A percentile compares a stretch with the other conserved stretches of the same genome.
Conservation (phyloP, 1,284 basidiomycete species). For the Testicularia cyperi region DNA sequence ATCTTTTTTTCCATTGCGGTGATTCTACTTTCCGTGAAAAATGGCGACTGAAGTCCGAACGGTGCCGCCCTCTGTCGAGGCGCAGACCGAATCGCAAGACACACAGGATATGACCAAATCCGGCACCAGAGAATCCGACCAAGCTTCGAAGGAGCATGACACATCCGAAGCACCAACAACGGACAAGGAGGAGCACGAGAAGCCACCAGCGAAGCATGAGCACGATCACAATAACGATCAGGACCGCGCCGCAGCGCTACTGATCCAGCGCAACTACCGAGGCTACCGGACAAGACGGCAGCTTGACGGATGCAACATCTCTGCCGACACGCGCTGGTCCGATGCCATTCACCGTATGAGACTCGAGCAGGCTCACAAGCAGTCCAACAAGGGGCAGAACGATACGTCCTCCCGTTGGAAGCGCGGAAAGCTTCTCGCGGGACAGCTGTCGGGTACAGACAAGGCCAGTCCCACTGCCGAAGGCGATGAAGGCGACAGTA, state of each 20-base stretch:
- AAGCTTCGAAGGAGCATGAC: background rate
- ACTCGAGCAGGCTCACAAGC: slow-evolving; percentile 38
- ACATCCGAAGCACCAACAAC: too few relatives aligned
- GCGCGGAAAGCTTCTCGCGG: slow-evolving; percentile 42
- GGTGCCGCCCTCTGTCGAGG: slow-evolving; percentile 19
- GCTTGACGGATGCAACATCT: slow-evolving; percentile 43
- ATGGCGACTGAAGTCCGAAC: slow-evolving; percentile 16
- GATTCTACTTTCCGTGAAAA: too few relatives aligned
- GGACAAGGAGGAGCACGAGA: slow-evolving; percentile 1
- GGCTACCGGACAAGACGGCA: slow-evolving; percentile 40
- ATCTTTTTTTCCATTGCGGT: too few relatives aligned
- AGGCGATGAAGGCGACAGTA: slow-evolving; percentile 7
- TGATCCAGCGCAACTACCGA: slow-evolving; percentile 52
- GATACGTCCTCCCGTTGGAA: slow-evolving; percentile 43
- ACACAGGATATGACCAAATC: background rate
- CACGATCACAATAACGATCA: slow-evolving; percentile 27
- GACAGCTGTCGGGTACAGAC: slow-evolving; percentile 37
- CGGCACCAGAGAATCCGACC: background rate
- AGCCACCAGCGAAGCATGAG: slow-evolving; percentile 4
- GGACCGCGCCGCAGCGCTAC: slow-evolving; percentile 30
- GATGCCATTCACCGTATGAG: slow-evolving; percentile 40
- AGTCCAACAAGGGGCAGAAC: slow-evolving; percentile 30
- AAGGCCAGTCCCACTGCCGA: slow-evolving; percentile 16
- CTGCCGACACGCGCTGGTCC: slow-evolving; percentile 43
- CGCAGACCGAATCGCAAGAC: slow-evolving; percentile 1